These are phyloP conservation scores for Pisolithus thermaeus DNA, from an alignment of 1,284 basidiomycete genomes.

Conservation along the genomic window DNA sequence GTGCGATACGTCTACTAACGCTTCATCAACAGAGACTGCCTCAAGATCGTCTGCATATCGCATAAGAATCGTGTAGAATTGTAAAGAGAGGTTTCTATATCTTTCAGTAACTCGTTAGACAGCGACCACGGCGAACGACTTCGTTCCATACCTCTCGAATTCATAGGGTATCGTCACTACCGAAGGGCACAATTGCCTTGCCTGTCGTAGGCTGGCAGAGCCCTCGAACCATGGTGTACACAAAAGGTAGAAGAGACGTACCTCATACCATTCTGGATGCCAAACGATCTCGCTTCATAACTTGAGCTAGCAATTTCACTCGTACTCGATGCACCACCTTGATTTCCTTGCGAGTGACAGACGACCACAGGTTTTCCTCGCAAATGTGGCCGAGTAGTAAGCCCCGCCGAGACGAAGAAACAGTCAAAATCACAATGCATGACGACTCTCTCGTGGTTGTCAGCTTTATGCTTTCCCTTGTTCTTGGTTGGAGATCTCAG, in stretches of 20 bases:
- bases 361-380: slow-evolving; percentile 88
- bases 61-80: slow-evolving; percentile 92
- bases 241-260: slow-evolving; percentile 24
- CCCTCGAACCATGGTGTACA: background rate
- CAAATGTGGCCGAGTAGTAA: slow-evolving; percentile 72
- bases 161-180: slow-evolving; percentile 87
- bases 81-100: slow-evolving; percentile 76
- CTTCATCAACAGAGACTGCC: slow-evolving; percentile 96
- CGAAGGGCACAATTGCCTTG: slow-evolving; percentile 69
- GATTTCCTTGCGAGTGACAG: slow-evolving; percentile 82
- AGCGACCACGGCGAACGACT: background rate
- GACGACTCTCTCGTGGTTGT: slow-evolving; percentile 56
- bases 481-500: slow-evolving; percentile 42
- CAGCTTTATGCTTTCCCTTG: slow-evolving; percentile 53
- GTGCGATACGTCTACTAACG: slow-evolving; percentile 82
- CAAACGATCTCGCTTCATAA: slow-evolving; percentile 87
- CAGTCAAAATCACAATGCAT: slow-evolving; percentile 97
- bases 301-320: slow-evolving; percentile 94
- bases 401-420: slow-evolving; percentile 92
- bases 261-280: slow-evolving; percentile 95
- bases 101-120: slow-evolving; percentile 33
- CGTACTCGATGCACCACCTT: slow-evolving; percentile 69
- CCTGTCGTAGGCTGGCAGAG: slow-evolving; percentile 71
- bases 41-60: slow-evolving; percentile 86
- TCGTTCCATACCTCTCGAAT: slow-evolving; percentile 57